These are phyloP conservation scores for Cryphonectria carpinicola DNA, from an alignment of 2,329 filamentous ascomycete genomes.

Conservation along the genomic window DNA sequence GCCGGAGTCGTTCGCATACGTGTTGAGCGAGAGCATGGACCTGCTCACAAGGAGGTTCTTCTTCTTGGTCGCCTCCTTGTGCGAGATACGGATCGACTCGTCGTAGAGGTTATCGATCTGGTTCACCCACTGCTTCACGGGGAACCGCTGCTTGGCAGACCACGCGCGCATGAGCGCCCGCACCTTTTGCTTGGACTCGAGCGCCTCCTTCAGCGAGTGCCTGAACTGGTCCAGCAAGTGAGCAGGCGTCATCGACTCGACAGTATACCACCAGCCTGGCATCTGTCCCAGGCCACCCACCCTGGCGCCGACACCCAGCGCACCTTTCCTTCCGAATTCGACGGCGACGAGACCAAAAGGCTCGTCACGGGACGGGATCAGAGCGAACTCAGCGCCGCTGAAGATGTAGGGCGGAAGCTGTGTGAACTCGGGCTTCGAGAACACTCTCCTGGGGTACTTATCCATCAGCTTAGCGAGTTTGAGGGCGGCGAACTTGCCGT, in stretches of 20 bases:
- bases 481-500: conserved; percentile 67
- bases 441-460: conserved; percentile 67
- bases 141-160: conserved; percentile 67
- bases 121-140: conserved; percentile 68
- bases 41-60: conserved; percentile 29
- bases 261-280: conserved; percentile 73
- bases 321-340: conserved; percentile 69
- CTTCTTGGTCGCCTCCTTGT: conserved; percentile 36
- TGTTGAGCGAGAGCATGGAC: conserved; percentile 32
- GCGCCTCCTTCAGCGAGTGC: conserved; percentile 60
- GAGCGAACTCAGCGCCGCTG: conserved; percentile 68
- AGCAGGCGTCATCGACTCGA: conserved; percentile 64
- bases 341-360: conserved; percentile 71
- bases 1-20: conserved; percentile 27
- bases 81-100: conserved; percentile 58
- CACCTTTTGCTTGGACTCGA: conserved; percentile 58
- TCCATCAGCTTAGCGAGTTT: conserved; percentile 67
- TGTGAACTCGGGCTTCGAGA: conserved; percentile 70
- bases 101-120: conserved; percentile 64
- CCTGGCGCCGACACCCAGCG: conserved; percentile 65
- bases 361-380: conserved; percentile 71
- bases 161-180: conserved; percentile 66
- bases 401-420: conserved; percentile 68
- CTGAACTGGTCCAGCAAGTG: conserved; percentile 68
- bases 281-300: conserved; percentile 69